A percentile compares a stretch with the other conserved stretches of the same genome.
Evolutionary conservation across 2,329 filamentous ascomycete genomes (phyloP).

Genomic region (Ophiostoma montium): DNA sequence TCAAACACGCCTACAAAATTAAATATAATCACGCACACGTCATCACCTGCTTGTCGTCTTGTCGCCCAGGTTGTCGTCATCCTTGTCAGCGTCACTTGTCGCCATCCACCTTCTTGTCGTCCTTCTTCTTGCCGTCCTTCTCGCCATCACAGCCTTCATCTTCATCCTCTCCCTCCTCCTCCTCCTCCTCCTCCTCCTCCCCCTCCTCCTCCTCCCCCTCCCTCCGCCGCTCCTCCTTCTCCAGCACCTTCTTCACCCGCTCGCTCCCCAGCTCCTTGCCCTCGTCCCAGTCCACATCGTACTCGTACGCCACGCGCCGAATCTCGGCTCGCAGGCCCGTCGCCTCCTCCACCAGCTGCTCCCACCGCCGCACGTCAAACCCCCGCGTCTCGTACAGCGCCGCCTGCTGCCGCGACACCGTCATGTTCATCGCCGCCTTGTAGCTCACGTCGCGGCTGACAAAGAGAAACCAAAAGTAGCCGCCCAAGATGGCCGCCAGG

Average conservation of each 20-base stretch:
- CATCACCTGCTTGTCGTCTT: too few species aligned
- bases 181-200: constrained; percentile 21
- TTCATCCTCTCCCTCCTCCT: background rate
- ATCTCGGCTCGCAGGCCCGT: constrained; percentile 68
- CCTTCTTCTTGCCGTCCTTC: background rate
- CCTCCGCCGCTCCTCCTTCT: constrained; percentile 30
- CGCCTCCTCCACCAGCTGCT: constrained; percentile 62
- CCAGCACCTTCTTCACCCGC: constrained; percentile 43
- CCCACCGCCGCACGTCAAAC: constrained; percentile 67
- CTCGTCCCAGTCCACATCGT: constrained; percentile 85
- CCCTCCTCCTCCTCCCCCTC: constrained; percentile 25
- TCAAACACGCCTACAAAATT: too few species aligned
- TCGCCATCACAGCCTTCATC: background rate
- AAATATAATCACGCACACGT: too few species aligned
- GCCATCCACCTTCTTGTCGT: background rate
- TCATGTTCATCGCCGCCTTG: constrained; percentile 74
- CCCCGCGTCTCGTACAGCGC: constrained; percentile 62
- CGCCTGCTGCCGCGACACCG: constrained; percentile 63
- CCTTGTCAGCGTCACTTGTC: background rate
- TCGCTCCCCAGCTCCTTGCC: constrained; percentile 56
- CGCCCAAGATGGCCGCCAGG: constrained; percentile 73
- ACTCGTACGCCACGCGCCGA: constrained; percentile 66
- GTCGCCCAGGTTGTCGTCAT: background rate
- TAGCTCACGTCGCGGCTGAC: constrained; percentile 84
- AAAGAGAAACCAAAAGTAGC: constrained; percentile 88